These are phyloP conservation scores for Eucalyptus caleyi DNA, from an alignment of 345 rosid genomes.

Conservation along the genomic window DNA sequence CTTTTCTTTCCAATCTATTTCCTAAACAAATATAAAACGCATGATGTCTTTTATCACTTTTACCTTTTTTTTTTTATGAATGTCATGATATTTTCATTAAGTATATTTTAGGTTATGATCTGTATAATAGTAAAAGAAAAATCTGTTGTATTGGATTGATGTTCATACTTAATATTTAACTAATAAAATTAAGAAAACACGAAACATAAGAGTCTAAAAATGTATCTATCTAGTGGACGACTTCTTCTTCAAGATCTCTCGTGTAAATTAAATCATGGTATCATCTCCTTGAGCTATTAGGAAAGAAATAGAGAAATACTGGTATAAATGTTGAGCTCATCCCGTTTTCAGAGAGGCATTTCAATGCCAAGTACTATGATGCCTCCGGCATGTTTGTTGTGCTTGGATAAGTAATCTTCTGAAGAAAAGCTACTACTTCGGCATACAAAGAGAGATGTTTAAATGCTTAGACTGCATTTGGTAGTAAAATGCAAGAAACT, in stretches of 20 bases:
- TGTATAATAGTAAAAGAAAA: not conserved
- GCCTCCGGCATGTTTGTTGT: slow-evolving; percentile 26
- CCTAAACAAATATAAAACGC: not conserved
- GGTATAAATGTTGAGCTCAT: not conserved
- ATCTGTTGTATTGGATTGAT: not conserved
- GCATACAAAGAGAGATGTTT: slow-evolving; percentile 35
- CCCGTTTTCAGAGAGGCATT: slow-evolving; percentile 28
- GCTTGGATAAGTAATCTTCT: slow-evolving; percentile 35
- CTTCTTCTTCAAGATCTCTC: not conserved
- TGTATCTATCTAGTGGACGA: not conserved
- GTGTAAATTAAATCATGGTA: no score
- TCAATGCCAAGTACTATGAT: slow-evolving; percentile 31
- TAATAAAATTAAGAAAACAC: no score
- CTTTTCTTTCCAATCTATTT: no score
- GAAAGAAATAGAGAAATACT: not conserved
- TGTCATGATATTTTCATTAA: not conserved
- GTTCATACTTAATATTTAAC: not conserved
- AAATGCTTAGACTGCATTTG: slow-evolving; percentile 15
- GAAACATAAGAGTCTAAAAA: not conserved
- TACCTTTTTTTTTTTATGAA: not conserved
- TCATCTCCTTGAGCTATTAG: not conserved
- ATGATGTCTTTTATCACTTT: not conserved
- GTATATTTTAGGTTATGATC: no score
- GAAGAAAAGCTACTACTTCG: slow-evolving; percentile 22
- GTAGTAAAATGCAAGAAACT: not conserved